Evolutionary conservation across 345 rosid genomes (phyloP).

Genomic region (Psidium friedrichsthalianum): DNA sequence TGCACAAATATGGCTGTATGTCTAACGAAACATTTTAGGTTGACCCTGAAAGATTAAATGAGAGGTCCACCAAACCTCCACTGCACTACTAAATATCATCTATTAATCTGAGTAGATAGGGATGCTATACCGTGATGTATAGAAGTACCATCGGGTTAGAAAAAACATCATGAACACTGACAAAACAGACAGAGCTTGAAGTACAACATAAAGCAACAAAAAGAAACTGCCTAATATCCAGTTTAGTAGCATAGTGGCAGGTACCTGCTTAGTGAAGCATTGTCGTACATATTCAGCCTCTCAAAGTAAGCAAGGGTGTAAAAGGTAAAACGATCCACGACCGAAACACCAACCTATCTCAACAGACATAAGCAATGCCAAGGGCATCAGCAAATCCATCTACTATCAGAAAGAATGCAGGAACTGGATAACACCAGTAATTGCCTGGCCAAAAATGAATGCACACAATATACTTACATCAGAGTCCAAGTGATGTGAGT

Average conservation of each 20-base stretch:
- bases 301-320: conserved; percentile 93
- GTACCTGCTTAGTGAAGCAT: conserved; percentile 90
- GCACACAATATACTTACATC: conserved; percentile 46
- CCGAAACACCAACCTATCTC: conserved; percentile 86
- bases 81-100: background rate
- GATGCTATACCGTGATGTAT: background rate
- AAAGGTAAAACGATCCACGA: conserved; percentile 91
- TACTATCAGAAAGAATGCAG: background rate
- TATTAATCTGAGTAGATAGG: background rate
- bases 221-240: background rate
- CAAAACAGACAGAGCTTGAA: background rate
- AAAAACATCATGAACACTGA: background rate
- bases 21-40: background rate
- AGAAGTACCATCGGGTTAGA: background rate
- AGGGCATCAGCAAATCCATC: background rate
- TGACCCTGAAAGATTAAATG: background rate
- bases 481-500: conserved; percentile 94
- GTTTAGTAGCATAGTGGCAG: background rate
- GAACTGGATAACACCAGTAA: background rate
- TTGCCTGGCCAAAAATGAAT: background rate
- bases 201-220: background rate
- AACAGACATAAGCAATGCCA: background rate
- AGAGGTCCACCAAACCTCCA: background rate
- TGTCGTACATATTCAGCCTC: conserved; percentile 77
- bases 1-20: background rate